These are phyloP conservation scores for Tricholoma bakamatsutake DNA, from an alignment of 768 basidiomycete genomes.

Conservation along the genomic window DNA sequence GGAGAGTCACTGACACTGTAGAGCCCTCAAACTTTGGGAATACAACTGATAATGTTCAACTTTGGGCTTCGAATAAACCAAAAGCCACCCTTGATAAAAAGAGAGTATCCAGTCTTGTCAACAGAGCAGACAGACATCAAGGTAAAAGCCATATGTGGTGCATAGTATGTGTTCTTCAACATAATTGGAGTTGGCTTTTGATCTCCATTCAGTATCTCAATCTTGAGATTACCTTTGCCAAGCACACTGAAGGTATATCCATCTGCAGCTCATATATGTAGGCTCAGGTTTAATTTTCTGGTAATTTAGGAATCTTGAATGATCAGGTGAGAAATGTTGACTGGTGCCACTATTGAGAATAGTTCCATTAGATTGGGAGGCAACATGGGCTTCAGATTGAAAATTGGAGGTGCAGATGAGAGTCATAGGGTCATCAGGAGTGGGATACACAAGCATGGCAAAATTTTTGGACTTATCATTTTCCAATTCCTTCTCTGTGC, in stretches of 20 bases:
- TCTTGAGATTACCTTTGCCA: slow-evolving; percentile 23
- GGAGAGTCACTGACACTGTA: background rate
- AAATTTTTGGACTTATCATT: background rate
- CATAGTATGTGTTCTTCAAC: too few species aligned
- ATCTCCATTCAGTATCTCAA: slow-evolving; percentile 19
- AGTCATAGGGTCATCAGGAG: background rate
- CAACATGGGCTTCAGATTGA: background rate
- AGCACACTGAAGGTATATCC: slow-evolving; percentile 14
- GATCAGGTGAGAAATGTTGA: too few species aligned
- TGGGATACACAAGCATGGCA: background rate
- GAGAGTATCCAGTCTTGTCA: slow-evolving; percentile 10
- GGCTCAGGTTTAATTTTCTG: slow-evolving; percentile 10
- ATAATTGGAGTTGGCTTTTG: too few species aligned
- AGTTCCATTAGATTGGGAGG: background rate
- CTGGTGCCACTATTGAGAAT: too few species aligned
- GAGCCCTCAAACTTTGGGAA: too few species aligned
- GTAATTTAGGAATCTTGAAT: too few species aligned
- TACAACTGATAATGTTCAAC: too few species aligned
- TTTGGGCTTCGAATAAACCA: background rate
- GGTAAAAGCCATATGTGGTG: too few species aligned
- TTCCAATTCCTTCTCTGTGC: background rate
- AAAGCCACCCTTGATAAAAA: background rate
- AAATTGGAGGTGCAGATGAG: background rate
- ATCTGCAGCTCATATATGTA: slow-evolving; percentile 13
- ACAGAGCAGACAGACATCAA: slow-evolving; percentile 22